Evolutionary conservation across 306 rosid genomes (phyloP).

Genomic region (Elaeagnus macrophylla): DNA sequence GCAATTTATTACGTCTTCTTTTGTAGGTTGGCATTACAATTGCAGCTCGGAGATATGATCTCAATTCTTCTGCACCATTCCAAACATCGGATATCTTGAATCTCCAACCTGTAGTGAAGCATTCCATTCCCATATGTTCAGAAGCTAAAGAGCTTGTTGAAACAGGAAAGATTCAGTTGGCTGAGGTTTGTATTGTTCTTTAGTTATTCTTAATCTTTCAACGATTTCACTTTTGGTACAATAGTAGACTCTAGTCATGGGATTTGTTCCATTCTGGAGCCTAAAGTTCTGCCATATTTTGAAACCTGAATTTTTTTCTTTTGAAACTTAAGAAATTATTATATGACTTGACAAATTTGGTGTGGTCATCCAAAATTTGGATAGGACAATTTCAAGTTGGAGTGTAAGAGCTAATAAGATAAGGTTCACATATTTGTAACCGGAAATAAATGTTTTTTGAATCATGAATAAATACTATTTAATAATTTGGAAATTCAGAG

Average conservation of each 20-base stretch:
- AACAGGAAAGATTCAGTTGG: conserved; percentile 89
- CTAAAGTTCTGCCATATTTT: too few species aligned
- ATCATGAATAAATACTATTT: too few species aligned
- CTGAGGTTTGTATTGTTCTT: conserved; percentile 54
- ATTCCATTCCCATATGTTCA: conserved; percentile 82
- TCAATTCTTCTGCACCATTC: conserved; percentile 62
- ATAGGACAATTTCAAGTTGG: too few species aligned
- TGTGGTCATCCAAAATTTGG: too few species aligned
- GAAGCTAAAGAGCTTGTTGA: conserved; percentile 98
- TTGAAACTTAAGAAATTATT: too few species aligned
- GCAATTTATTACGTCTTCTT: conserved; percentile 13
- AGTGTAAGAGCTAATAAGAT: too few species aligned
- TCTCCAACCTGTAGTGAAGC: conserved; percentile 87
- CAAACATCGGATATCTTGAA: conserved; percentile 72
- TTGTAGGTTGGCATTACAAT: conserved; percentile 69
- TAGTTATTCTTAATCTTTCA: background rate
- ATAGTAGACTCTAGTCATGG: background rate
- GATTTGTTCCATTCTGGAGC: background rate
- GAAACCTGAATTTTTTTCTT: too few species aligned
- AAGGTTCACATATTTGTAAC: too few species aligned
- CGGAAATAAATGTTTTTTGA: too few species aligned
- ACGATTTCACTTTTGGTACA: background rate
- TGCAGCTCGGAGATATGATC: conserved; percentile 87
- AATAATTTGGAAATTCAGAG: too few species aligned
- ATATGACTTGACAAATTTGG: too few species aligned